Evolutionary conservation across 2,329 filamentous ascomycete species (phyloP), one percentile per base, ranked within the genome.

Genomic region (Hypoxylon sp.): DNA sequence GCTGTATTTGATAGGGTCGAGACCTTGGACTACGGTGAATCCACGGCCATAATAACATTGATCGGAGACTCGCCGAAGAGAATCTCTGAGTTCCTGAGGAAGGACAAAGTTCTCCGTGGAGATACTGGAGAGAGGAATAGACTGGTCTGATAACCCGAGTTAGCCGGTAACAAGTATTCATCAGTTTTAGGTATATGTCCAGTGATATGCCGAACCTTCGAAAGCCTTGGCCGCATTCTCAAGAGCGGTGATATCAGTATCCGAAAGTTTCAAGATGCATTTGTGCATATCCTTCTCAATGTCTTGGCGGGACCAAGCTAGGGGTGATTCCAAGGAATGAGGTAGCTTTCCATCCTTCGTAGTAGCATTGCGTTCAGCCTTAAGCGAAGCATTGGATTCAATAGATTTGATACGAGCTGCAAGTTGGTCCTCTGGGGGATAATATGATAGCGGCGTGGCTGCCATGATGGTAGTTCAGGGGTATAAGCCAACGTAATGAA

Each of bases 21-120:
- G 50, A 11, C 69, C 66, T 37, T 64, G 58, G n/a, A 71, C 27
- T 0, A 71, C 53, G 54, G 50, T 53, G 35, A 69, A 66, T 42
- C 69, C 69, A 13, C 55, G 53, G 6, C 66, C 69, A 10, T 56
- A 25, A 7, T 70, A 70, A 7, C 56, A 62, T 6, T 68, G 48
- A 6, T 62, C 17, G 2, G 68, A 70, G 6, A 70, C 53, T 3
- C 8, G 5, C 17, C 64, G 31, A 33, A 62, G 64, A 14, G 46
- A 42, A 17, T 49, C 14, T 25, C 33, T 60, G 6, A 64, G 56
- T 3, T 53, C 13, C 11, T 57, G 37, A n/a, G 65, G 61, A 44
- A 68, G 61, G 10, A 33, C 33, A 17, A 64, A 63, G 22, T 58
- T 62, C 31, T 64, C 48, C 11, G 59, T 37, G 6, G 55, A 67